A percentile compares a stretch with the other conserved stretches of the same genome.
Conservation (phyloP, 495 filamentous ascomycete species). For the Aspergillus wentii region DNA sequence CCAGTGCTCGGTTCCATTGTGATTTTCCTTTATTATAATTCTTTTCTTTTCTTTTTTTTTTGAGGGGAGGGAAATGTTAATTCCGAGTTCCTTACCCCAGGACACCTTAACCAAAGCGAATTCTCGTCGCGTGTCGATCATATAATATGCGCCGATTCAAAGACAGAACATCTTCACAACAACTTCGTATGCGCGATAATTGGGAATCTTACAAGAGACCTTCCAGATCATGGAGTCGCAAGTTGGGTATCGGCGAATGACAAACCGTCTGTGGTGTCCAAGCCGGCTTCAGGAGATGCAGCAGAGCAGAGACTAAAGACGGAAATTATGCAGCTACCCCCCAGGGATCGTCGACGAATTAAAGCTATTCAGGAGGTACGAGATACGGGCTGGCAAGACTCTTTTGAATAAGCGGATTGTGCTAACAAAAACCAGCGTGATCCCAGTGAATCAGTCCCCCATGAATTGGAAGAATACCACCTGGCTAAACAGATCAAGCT, state of each 20-base stretch:
- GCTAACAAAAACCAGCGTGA: slow-evolving; percentile 49
- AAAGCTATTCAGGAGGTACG: slow-evolving; percentile 68
- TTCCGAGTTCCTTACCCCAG: too few relatives aligned
- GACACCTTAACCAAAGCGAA: slow-evolving; percentile 81
- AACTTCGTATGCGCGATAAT: slow-evolving; percentile 81
- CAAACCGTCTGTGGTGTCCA: slow-evolving; percentile 76
- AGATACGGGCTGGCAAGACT: too few relatives aligned
- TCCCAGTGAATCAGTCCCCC: slow-evolving; percentile 56
- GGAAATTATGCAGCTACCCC: slow-evolving; percentile 89
- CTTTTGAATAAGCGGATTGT: neutral
- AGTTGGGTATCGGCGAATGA: slow-evolving; percentile 95
- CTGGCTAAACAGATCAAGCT: slow-evolving; percentile 61
- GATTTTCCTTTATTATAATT: neutral
- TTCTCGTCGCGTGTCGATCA: slow-evolving; percentile 70
- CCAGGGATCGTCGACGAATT: slow-evolving; percentile 77
- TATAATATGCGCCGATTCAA: slow-evolving; percentile 63
- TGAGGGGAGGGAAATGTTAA: too few relatives aligned
- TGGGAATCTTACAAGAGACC: slow-evolving; percentile 80
- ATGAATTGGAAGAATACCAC: slow-evolving; percentile 63
- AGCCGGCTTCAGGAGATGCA: slow-evolving; percentile 82
- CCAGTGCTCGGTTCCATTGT: neutral
- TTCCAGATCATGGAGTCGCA: slow-evolving; percentile 87
- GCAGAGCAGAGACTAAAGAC: slow-evolving; percentile 85
- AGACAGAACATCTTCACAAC: slow-evolving; percentile 82
- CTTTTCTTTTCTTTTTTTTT: slow-evolving; percentile 2